Evolutionary conservation across 139 green algal species (phyloP), one percentile per base, ranked within the genome.

Genomic region (Chlamydomonas schloesseri): DNA sequence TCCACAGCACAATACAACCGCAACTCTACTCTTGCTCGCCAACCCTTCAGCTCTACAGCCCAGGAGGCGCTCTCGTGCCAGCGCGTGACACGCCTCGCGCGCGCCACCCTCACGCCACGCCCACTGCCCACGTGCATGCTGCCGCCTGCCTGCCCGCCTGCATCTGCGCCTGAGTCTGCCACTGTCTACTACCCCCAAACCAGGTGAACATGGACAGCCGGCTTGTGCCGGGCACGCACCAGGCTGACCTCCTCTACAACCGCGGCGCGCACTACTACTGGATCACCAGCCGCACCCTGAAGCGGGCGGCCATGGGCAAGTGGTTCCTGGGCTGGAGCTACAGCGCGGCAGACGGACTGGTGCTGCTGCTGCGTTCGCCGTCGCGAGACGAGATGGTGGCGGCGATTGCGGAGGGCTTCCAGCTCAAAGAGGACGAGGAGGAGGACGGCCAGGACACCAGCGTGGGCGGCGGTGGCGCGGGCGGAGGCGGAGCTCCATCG

Each of bases 231-330:
- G 69, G 28, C 53, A 69, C 62, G 1, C 81, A 87, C 55, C 53
- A 71, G 37, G 69, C 81, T 9, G 81, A 87, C 34, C 55, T 87
- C 53, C 55, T 87, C 47, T 87, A 87, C 50, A 87, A 87, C 60
- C 71, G 71, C 53, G 81, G 69, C 15, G 81, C 81, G 0, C 81
- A 87, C 81, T 87, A 87, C 81, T 87, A 87, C 81, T 87, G 81
- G 81, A 71, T 87, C 14, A 87, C 81, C 34, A 79, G 81, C 36
- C 69, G 81, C 15, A 87, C 81, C 18, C 55, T 87, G 15, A 87
- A 87, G 81, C 81, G 69, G 34, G 29, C 28, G 26, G 81, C 81
- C 1, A 87, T 87, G 81, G 69, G 69, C 47, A 80, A 87, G 50
- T 71, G 53, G 81, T 87, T 87, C 55, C 34, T 87, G 53, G 81